phyloP scores from a whole-genome alignment of 495 filamentous ascomycete species.

The Neurospora sp. region DNA sequence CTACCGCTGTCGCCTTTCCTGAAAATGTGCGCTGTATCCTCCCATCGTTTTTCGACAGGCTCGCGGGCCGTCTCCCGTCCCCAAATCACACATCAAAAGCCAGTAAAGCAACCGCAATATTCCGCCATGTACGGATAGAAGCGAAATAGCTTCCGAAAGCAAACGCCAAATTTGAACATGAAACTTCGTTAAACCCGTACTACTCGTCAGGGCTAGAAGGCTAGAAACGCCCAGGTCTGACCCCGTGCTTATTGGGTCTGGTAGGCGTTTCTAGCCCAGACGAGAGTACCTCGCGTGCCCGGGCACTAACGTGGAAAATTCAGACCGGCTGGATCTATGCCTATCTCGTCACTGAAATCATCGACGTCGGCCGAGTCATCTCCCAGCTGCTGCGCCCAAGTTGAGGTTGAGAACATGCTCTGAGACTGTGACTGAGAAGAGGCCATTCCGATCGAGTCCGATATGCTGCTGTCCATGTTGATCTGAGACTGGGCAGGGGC shows the following conservation, averaged over 20 bases:
- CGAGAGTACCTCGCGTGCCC: too few species aligned
- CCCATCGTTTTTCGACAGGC: not conserved
- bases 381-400: not conserved
- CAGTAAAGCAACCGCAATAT: not conserved
- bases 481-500: not conserved
- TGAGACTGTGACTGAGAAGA: not conserved
- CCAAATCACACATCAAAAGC: not conserved
- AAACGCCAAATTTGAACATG: not conserved
- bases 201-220: not conserved
- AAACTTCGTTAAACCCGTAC: not conserved
- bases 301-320: not conserved
- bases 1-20: not conserved
- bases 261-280: too few species aligned
- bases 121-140: not conserved
- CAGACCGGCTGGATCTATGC: not conserved
- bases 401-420: not conserved
- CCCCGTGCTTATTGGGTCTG: too few species aligned
- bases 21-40: not conserved
- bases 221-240: too few species aligned
- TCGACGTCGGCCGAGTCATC: not conserved
- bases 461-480: not conserved
- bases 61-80: not conserved
- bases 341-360: slow-evolving; percentile 8
- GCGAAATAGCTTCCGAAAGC: not conserved
- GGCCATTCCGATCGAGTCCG: not conserved